Base-by-base conservation (phyloP, 169 alveolate species). In the Eimeria tenella region DNA sequence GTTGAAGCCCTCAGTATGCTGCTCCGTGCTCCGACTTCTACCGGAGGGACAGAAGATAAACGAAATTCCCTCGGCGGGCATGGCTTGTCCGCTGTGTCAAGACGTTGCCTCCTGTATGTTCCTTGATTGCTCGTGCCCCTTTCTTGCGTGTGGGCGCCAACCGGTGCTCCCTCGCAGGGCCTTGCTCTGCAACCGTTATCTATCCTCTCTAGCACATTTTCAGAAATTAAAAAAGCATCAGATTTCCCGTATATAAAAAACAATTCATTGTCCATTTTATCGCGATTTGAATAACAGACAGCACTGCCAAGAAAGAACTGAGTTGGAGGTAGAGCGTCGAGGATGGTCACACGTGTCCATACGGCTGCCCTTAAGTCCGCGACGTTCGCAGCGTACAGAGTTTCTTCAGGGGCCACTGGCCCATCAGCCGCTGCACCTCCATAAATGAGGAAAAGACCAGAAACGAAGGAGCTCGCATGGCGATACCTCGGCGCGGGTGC, bases 271-370 rank as follows among this genome's bases (percentile, higher is more conserved):
- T 55, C 89, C 0, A n/a, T 60, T 6, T 52, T n/a, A 13, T n/a
- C 70, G 31, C 31, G 10, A 19, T 7, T 17, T 5, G 50, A 17
- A 13, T 50, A 53, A 7, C 49, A 21, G n/a, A 50, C 55, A 8
- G 71, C 71, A 4, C 71, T 71, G 13, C 89, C 89, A 5, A 81
- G 49, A 15, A 53, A 81, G 53, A 23, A 11, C 73, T 52, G 65
- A 25, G 89, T 49, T 55, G 21, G 71, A 9, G 89, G 89, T 8
- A 60, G 70, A 10, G 65, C 56, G 50, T 81, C 89, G 4, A 81
- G 89, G 17, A 81, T 11, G 42, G 56, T 81, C 13, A 81, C 89
- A 17, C 89, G 89, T 23, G 89, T 81, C 89, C 89, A 81, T 15
- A 11, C 19, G 53, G 17, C 73, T n/a, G 21, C 17, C 4, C 53